Conservation (phyloP, 306 rosid genomes). For the Trifolium dubium region DNA sequence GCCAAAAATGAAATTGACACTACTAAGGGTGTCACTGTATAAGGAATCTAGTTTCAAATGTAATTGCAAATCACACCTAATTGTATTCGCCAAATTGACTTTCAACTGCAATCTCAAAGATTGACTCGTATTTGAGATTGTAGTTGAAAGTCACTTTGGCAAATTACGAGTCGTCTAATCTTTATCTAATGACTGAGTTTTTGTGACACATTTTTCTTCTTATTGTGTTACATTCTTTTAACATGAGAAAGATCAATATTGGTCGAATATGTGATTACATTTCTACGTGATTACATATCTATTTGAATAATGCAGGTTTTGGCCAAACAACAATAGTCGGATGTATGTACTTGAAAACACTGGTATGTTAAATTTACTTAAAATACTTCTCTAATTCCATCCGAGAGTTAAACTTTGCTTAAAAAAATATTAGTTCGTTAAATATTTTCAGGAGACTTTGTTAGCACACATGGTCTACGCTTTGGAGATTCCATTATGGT, state of each 20-base stretch:
- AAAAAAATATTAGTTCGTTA: neutral
- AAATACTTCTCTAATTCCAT: neutral
- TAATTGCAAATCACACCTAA: too few relatives aligned
- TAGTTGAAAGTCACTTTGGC: neutral
- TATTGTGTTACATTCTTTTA: neutral
- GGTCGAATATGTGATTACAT: too few relatives aligned
- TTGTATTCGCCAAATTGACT: too few relatives aligned
- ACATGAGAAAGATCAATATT: neutral
- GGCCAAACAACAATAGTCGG: conserved; percentile 97
- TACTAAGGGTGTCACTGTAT: too few relatives aligned
- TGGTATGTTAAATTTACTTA: conserved; percentile 52
- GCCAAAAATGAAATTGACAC: neutral
- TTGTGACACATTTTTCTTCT: neutral
- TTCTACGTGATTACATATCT: neutral
- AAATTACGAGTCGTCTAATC: neutral
- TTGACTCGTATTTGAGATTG: neutral
- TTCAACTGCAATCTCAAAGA: too few relatives aligned
- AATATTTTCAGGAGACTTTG: conserved; percentile 76
- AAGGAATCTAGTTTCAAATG: too few relatives aligned
- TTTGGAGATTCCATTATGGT: conserved; percentile 80
- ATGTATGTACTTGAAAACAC: conserved; percentile 99
- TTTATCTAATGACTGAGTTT: neutral
- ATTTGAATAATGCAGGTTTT: conserved; percentile 62
- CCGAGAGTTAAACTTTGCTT: neutral
- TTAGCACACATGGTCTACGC: conserved; percentile 68